Base-by-base conservation (phyloP, 2,329 filamentous ascomycete species). In the Fusarium tanahbumbuense region DNA sequence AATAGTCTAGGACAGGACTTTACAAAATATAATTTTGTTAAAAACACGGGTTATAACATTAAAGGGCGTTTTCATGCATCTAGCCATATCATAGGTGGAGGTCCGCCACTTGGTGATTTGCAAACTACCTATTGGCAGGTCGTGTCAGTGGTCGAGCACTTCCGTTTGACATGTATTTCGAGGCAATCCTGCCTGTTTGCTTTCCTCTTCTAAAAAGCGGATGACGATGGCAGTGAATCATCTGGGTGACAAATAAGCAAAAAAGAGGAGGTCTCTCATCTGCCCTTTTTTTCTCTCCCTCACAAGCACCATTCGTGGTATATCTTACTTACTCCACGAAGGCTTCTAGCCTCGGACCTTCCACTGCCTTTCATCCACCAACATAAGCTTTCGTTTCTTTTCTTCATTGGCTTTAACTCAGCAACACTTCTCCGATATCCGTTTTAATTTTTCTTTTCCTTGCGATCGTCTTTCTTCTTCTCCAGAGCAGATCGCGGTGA, bases 151-250 rank as follows among this genome's bases (percentile, higher is more conserved):
- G 18, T 30, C 48, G 53, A 52, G 25, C 49, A 53, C 49, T 53
- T 41, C 47, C 49, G 49, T 53, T 53, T 53, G 49, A 42, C 49
- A 53, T 28, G 7, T 41, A 53, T 53, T 53, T 41, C 23, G n/a
- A 28, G 32, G 32, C 34, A 53, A 25, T 34, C 25, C 34, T 41
- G 9, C 7, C 22, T 15, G 37, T 53, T 37, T 28, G 13, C 20
- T 41, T 42, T 42, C 9, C 16, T 37, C 23, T 4, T 42, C 15
- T 20, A 22, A 28, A 27, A 53, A 10, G 48, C 23, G 30, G 34
- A 6, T 20, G 37, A 11, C 16, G 20, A 53, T 27, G 32, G 25
- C 46, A 45, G 53, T 55, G 68, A 69, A 61, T 69, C 55, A 62
- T 41, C 25, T 13, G n/a, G 13, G 10, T 62, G 34, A 44, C 49